Evolutionary conservation across 768 basidiomycete species (phyloP), one percentile per base, ranked within the genome.

Genomic region (Candolleomyces aberdarensis): DNA sequence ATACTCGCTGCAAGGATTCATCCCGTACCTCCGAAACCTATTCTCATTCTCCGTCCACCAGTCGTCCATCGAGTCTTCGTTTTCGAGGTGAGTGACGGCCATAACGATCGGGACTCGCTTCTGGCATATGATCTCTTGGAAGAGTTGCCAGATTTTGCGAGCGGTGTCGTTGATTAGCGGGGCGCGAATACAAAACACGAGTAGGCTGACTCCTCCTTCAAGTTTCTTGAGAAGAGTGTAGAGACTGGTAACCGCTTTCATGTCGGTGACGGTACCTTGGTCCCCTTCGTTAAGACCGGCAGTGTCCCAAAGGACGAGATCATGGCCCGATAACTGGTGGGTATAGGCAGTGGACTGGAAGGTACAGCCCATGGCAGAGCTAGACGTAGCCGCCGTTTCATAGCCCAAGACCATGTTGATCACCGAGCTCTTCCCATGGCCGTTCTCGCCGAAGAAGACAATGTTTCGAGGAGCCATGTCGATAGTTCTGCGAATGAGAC

Each of bases 121-220:
- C 40, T 67, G 69, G 57, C 77, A 79, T n/a, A 80, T 72, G 17
- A 75, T 70, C 11, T 76, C 70, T 54, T 63, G 17, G 62, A 79
- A 76, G 32, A 78, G 62, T 36, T 68, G 66, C 69, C 78, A 80
- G 53, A 79, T 81, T 46, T 72, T 69, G 47, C 72, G 67, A 32
- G 72, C 60, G 2, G 71, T 65, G 22, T 71, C 68, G 53, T 67
- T 69, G 58, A 78, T 69, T 60, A 76, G 68, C 14, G 78, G 72
- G n/a, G 72, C 76, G 6, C 74, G 74, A 63, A 78, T 74, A 48
- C 74, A 73, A 64, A 73, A 80, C 7, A 80, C 62, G 41, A 81
- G 74, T 40, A 81, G 70, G 67, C 69, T 72, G 57, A 81, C 62
- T 17, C 79, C 77, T 10, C 66, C 68, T 1, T 71, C 58, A 15